phyloP scores from a whole-genome alignment of 208 protist genomes.

The Novymonas esmeraldas region DNA sequence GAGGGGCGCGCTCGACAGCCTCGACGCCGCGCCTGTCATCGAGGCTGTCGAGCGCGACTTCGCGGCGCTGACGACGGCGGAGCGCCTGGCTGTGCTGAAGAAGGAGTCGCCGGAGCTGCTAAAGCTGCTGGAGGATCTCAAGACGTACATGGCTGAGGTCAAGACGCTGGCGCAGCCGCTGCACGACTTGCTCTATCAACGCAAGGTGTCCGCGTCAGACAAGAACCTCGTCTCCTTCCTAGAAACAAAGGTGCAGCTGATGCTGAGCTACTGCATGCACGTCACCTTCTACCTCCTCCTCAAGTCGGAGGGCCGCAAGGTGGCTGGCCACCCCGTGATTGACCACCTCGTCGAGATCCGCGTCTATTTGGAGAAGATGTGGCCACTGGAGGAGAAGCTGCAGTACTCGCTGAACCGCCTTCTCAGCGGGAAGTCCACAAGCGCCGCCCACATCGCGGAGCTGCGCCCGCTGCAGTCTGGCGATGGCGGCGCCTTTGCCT shows the following conservation, averaged over 20 bases:
- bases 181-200: constrained; percentile 82
- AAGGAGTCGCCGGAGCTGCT: constrained; percentile 92
- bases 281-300: constrained; percentile 94
- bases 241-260: constrained; percentile 92
- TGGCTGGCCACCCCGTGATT: constrained; percentile 94
- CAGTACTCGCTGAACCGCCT: constrained; percentile 96
- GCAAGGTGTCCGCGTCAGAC: constrained; percentile 66
- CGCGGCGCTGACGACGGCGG: constrained; percentile 75
- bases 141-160: constrained; percentile 86
- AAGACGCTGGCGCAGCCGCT: constrained; percentile 83
- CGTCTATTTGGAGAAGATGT: constrained; percentile 95
- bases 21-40: constrained; percentile 72
- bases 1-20: constrained; percentile 27
- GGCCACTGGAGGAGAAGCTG: constrained; percentile 95
- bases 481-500: constrained; percentile 32
- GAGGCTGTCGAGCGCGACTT: constrained; percentile 92
- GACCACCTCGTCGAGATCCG: constrained; percentile 93
- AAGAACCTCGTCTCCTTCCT: constrained; percentile 88
- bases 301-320: constrained; percentile 91
- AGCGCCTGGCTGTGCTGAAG: constrained; percentile 86
- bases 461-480: constrained; percentile 68
- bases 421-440: constrained; percentile 79
- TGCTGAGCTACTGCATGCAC: constrained; percentile 97
- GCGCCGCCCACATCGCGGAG: constrained; percentile 62
- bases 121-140: constrained; percentile 89